Conservation (phyloP, 2,329 filamentous ascomycete species). For the Monosporascus sp. region DNA sequence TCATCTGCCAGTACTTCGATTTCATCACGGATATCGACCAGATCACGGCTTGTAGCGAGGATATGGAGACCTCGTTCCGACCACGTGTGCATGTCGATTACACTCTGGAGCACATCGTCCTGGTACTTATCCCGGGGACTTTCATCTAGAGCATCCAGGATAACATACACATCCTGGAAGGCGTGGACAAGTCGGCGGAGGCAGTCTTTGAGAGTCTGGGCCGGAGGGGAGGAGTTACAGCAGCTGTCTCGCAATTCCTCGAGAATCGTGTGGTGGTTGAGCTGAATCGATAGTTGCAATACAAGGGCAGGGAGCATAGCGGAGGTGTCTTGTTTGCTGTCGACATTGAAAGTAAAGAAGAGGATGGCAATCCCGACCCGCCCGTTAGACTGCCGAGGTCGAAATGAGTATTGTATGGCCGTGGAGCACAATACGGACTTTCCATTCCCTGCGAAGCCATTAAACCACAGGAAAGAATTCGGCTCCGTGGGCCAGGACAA, state of each 20-base stretch:
- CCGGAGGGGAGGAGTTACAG: conserved; percentile 10
- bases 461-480: too few species aligned
- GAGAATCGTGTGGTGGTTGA: conserved; percentile 11
- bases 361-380: conserved; percentile 30
- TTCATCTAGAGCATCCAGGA: conserved; percentile 35
- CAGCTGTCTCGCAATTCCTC: conserved; percentile 12
- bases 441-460: too few species aligned
- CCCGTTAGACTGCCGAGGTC: conserved; percentile 13
- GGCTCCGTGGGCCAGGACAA: too few species aligned
- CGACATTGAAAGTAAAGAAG: conserved; percentile 35
- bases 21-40: conserved; percentile 23
- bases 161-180: conserved; percentile 28
- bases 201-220: conserved; percentile 14
- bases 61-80: conserved; percentile 20
- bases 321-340: conserved; percentile 24
- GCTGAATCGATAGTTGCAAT: conserved; percentile 27
- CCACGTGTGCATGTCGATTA: conserved; percentile 20
- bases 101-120: conserved; percentile 18
- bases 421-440: too few species aligned
- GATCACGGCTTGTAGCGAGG: conserved; percentile 29
- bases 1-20: conserved; percentile 11
- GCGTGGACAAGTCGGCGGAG: conserved; percentile 15
- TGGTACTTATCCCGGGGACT: conserved; percentile 21
- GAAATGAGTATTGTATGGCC: conserved; percentile 24
- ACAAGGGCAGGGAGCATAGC: conserved; percentile 29